Percentiles rank a stretch among this genome's conserved stretches.
Conservation (phyloP, 768 basidiomycete species). For the Hirschioporus abietinus region DNA sequence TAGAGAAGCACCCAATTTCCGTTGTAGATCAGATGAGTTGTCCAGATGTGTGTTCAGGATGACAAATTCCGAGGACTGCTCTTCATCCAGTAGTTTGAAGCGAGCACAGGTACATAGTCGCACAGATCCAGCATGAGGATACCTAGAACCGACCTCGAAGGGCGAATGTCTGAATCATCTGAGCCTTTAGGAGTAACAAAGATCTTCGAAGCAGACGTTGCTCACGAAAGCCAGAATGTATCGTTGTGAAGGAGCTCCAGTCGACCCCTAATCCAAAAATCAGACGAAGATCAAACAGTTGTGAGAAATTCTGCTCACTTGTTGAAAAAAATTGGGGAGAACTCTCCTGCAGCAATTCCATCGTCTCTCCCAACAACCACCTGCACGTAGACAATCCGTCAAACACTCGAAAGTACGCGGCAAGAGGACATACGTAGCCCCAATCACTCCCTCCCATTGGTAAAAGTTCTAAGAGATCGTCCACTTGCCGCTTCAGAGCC, state of each 20-base stretch:
- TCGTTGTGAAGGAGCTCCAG: conserved; percentile 36
- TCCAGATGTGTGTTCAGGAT: conserved; percentile 53
- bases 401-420: background rate
- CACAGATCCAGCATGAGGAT: conserved; percentile 44
- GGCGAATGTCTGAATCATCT: conserved; percentile 33
- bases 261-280: conserved; percentile 20
- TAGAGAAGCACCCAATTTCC: conserved; percentile 46
- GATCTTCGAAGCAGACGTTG: background rate
- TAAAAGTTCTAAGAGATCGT: conserved; percentile 48
- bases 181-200: background rate
- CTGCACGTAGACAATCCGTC: conserved; percentile 18
- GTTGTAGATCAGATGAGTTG: conserved; percentile 46
- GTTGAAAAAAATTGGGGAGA: conserved; percentile 58
- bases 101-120: conserved; percentile 44
- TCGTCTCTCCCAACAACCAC: conserved; percentile 63
- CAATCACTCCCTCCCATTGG: conserved; percentile 36
- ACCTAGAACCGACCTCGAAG: conserved; percentile 38
- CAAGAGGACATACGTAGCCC: conserved; percentile 37
- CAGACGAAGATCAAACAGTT: conserved; percentile 2
- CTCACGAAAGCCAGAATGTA: conserved; percentile 54
- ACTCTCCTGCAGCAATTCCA: conserved; percentile 50
- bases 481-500: conserved; percentile 50
- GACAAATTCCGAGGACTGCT: conserved; percentile 26
- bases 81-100: conserved; percentile 24
- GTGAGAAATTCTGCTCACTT: conserved; percentile 22